Evolutionary conservation across 2,329 filamentous ascomycete species (phyloP), one percentile per base, ranked within the genome.

Genomic region (Penicillium hesseltinei): DNA sequence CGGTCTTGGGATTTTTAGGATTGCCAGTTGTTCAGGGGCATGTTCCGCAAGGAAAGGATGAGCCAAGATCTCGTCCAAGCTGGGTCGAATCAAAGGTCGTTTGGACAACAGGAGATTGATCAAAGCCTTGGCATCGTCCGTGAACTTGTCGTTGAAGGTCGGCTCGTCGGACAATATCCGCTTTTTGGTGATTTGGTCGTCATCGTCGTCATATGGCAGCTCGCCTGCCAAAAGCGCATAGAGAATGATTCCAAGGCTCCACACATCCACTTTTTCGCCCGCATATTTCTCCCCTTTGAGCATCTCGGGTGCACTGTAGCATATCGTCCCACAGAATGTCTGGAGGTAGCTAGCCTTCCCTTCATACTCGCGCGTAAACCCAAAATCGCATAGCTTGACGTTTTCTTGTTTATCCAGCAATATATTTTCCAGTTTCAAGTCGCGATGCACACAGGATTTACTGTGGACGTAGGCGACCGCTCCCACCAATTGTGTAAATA

Each of bases 231-330:
- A 80, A 63, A 94, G 79, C 39, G 92, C 90, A 74, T 91, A 94
- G 43, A 94, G 82, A 69, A 96, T 96, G 62, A 96, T 92, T 60
- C 92, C 92, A 71, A 92, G 89, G 75, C 93, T 97, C 94, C 94
- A 99, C 5, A 99, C 92, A 70, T 99, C 94, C 48, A 99, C 93
- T 78, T 97, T 97, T 78, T 97, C 92, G 27, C 92, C 93, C 0
- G 92, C 94, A 72, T 99, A 99, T 75, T 96, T 97, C 74, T 99
- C 94, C 39, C 92, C 94, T 74, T 94, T 96, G 40, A 99, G 82
- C 94, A 99, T 99, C 75, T 99, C 94, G 2, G 94, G 94, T 2
- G 94, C 94, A 54, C 92, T 96, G 76, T 99, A 99, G 78, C 93
- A 97, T 61, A 99, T 88, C 0, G 94, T 99, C 5, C 94, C 94